Evolutionary conservation across 2,329 filamentous ascomycete species (phyloP), one percentile per base, ranked within the genome.

Genomic region (Fusarium temperatum): DNA sequence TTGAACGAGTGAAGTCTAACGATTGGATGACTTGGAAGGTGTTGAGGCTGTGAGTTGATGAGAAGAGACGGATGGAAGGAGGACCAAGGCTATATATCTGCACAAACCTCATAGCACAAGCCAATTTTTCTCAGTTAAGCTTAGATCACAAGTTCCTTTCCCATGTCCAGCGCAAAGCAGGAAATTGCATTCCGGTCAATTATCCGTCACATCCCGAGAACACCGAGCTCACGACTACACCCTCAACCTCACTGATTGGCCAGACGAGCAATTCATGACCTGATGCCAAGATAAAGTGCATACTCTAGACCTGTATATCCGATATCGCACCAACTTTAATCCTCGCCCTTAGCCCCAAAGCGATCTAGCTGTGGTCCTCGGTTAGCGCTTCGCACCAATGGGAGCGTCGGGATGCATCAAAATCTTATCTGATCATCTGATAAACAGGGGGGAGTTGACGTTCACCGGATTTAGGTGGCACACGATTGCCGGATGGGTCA

Each of bases 401-500:
- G 15, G 11, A 47, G 20, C 36, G n/a, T 70, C 50, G 7, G 35
- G 57, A 65, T 73, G 69, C 64, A 75, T 73, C 50, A 45, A 63
- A 73, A 67, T 74, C 68, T 77, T 77, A 77, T 77, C 75, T 75
- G 75, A 77, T 77, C 71, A 77, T 77, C 75, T 77, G 75, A 77
- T 77, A 76, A 76, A 36, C 60, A 30, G 48, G 58, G 58, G 32
- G 3, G 6, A 11, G 5, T 8, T 11, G 11, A 61, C 12, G 30
- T 20, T 55, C 41, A 58, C 55, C 41, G 41, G 28, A 18, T 41
- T 38, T 39, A 30, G 48, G 20, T 59, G 50, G 44, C 39, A 67
- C 48, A 32, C 45, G 45, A n/a, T 10, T 41, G 14, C 30, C 24
- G 28, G 47, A 55, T 50, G 44, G 36, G 48, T 57, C 63, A 65